Evolutionary conservation across 768 basidiomycete genomes (phyloP), one percentile per base, ranked within the genome.

Genomic region (Lentinula sp.): DNA sequence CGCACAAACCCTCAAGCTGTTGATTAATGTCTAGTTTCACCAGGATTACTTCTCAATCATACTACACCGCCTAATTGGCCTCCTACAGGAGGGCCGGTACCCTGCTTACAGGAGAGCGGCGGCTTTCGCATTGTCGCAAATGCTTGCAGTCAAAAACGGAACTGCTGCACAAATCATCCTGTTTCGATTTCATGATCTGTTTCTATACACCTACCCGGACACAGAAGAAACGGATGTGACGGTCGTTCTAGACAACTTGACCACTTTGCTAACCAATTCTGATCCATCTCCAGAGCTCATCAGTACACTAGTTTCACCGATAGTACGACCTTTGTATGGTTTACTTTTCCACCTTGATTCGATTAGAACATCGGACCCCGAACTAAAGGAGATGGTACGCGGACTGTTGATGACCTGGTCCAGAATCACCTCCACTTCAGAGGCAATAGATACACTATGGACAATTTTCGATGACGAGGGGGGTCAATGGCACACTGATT

Each of bases 271-370:
- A 2, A 79, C 85, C 5, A 90, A 94, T 65, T 84, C 86, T 5
- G 91, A 95, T 64, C 92, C 93, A 5, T 88, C 90, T 3, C 89
- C 92, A 0, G 70, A 74, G 2, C 77, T 92, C 45, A 79, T 92
- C 43, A 79, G 85, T 0, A 70, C 76, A 18, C 66, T 93, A 6
- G 69, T 94, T 8, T 85, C 87, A 1, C 90, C 91, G 0, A 82
- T 95, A 37, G 65, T 89, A 0, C 73, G 87, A 0, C 72, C 82
- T 0, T 71, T 96, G 6, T 93, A 93, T 70, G 78, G 85, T 1
- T 74, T 95, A 1, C 72, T 81, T 3, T 79, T 77, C 61, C 75
- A 84, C 61, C 67, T 93, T 8, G 80, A 85, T 33, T 72, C 69
- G 23, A 70, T 72, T 33, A 87, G 81, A 66, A 79, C 85, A 2